These are phyloP conservation scores for Rhizopus arrhizus DNA, from an alignment of 371 early-diverging fungal genomes.

Conservation along the genomic window DNA sequence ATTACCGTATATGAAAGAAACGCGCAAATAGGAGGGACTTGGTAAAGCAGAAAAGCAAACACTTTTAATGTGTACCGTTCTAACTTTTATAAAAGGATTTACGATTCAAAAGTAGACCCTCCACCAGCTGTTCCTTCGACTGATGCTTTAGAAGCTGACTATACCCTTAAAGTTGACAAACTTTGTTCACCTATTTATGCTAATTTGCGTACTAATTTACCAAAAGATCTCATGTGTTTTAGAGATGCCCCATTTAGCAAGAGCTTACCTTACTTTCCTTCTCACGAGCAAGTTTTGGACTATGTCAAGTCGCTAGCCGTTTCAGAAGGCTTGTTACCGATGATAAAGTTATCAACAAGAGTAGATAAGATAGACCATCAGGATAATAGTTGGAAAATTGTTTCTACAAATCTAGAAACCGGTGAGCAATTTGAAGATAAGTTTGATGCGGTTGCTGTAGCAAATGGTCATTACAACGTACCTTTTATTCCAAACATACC, in stretches of 20 bases:
- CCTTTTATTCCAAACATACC: conserved; percentile 61
- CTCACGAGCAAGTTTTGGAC: conserved; percentile 43
- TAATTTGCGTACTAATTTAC: conserved; percentile 63
- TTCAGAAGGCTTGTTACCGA: conserved; percentile 23
- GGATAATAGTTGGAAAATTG: conserved; percentile 27
- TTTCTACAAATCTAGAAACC: conserved; percentile 9
- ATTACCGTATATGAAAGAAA: conserved; percentile 51
- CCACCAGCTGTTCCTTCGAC: conserved; percentile 37
- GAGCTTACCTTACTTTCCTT: conserved; percentile 45
- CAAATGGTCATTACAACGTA: conserved; percentile 60
- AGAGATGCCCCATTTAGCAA: conserved; percentile 51
- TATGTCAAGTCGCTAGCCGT: conserved; percentile 50
- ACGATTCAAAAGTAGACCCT: conserved; percentile 34
- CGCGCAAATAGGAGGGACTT: conserved; percentile 46
- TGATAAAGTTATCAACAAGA: conserved; percentile 49
- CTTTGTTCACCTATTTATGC: conserved; percentile 56
- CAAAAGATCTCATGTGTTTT: conserved; percentile 60
- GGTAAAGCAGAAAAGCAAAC: conserved; percentile 29
- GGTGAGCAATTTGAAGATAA: conserved; percentile 10
- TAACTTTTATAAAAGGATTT: conserved; percentile 33
- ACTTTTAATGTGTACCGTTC: too few species aligned
- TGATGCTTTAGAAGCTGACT: conserved; percentile 39
- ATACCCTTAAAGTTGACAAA: conserved; percentile 17
- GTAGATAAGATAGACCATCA: conserved; percentile 40
- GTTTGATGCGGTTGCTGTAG: conserved; percentile 64